Conservation (phyloP, 495 filamentous ascomycete genomes). For the Aspergillus bridgeri region DNA sequence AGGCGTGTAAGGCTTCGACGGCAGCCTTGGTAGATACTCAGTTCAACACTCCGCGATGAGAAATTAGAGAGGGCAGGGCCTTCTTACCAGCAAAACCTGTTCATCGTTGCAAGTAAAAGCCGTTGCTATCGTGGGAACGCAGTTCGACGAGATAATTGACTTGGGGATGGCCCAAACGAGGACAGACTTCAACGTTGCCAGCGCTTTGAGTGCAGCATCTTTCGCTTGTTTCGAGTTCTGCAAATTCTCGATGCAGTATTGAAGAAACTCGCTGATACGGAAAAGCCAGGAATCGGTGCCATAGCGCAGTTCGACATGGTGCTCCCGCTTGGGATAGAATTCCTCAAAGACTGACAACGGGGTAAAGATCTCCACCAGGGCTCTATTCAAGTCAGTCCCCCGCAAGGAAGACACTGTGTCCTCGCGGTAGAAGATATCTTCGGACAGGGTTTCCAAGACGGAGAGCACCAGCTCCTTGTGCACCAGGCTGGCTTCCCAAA, state of each 20-base stretch:
- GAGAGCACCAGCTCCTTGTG: slow-evolving; percentile 79
- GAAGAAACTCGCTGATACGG: slow-evolving; percentile 70
- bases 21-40: slow-evolving; percentile 56
- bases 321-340: slow-evolving; percentile 64
- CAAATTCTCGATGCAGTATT: slow-evolving; percentile 65
- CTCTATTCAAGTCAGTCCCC: slow-evolving; percentile 77
- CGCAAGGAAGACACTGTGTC: slow-evolving; percentile 80
- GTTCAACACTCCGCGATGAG: not conserved
- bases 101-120: slow-evolving; percentile 71
- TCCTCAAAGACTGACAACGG: slow-evolving; percentile 71
- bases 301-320: slow-evolving; percentile 59
- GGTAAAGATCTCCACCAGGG: slow-evolving; percentile 89
- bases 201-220: slow-evolving; percentile 64
- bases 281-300: slow-evolving; percentile 84
- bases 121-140: slow-evolving; percentile 68
- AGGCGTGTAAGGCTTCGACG: slow-evolving; percentile 75
- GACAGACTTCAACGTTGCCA: slow-evolving; percentile 70
- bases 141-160: slow-evolving; percentile 65
- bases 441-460: slow-evolving; percentile 87
- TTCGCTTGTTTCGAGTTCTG: slow-evolving; percentile 58
- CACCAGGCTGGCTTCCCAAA: slow-evolving; percentile 72
- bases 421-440: slow-evolving; percentile 89
- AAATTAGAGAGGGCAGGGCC: slow-evolving; percentile 2
- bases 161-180: slow-evolving; percentile 82
- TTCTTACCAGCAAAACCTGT: slow-evolving; percentile 67